These are phyloP conservation scores for Odontarrhena argentea DNA, from an alignment of 345 rosid genomes.

Conservation along the genomic window DNA sequence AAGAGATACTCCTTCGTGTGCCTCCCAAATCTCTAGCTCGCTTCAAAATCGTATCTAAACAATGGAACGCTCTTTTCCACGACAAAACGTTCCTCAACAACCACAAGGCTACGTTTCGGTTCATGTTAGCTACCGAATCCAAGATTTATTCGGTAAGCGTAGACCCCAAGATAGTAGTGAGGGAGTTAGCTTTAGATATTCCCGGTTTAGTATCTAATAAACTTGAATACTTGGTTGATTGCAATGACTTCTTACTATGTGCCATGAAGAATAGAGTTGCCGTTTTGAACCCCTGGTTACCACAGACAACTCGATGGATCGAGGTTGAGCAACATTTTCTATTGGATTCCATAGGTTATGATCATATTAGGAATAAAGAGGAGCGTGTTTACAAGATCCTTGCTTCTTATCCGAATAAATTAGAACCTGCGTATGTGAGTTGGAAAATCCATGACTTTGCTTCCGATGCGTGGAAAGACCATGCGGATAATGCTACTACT, in stretches of 20 bases:
- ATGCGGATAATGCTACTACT: background rate
- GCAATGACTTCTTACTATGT: slow-evolving; percentile 10
- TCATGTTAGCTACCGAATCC: slow-evolving; percentile 20
- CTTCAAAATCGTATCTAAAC: background rate
- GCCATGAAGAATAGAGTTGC: background rate
- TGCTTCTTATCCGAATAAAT: background rate
- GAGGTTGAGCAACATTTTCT: background rate
- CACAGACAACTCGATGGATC: slow-evolving; percentile 1
- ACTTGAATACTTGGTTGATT: background rate
- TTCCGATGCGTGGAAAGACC: background rate
- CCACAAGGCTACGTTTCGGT: slow-evolving; percentile 14
- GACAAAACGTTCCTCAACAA: slow-evolving; percentile 21
- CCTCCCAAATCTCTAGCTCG: background rate
- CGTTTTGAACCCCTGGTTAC: slow-evolving; percentile 4
- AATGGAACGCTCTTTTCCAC: slow-evolving; percentile 2
- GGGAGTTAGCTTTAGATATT: slow-evolving; percentile 12
- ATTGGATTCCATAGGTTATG: slow-evolving; percentile 4
- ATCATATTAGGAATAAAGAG: background rate
- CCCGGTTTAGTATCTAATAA: background rate
- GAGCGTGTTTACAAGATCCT: slow-evolving; percentile 1
- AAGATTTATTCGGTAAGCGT: slow-evolving; percentile 27
- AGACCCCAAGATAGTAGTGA: slow-evolving; percentile 1
- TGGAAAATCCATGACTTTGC: slow-evolving; percentile 16
- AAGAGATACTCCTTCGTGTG: slow-evolving; percentile 7
- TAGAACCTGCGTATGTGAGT: background rate